Evolutionary conservation across 768 basidiomycete species (phyloP).

Genomic region (Suillus decipiens): DNA sequence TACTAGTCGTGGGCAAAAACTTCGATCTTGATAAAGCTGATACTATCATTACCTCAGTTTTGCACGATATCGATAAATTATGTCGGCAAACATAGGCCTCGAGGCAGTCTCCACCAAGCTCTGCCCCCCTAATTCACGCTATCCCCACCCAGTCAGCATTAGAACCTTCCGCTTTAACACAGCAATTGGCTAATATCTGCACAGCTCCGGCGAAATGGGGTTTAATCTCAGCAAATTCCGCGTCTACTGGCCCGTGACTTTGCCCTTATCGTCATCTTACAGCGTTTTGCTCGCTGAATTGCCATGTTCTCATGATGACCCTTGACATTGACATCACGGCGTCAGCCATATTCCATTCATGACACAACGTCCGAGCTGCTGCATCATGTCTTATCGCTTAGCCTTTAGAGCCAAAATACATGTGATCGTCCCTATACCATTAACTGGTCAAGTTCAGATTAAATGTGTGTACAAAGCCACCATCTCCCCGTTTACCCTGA

Average conservation of each 20-base stretch:
- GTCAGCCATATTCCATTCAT: background rate
- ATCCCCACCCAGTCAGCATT: background rate
- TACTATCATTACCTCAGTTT: background rate
- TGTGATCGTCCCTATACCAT: background rate
- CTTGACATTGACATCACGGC: background rate
- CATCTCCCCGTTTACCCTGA: background rate
- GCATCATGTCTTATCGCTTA: background rate
- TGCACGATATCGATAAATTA: background rate
- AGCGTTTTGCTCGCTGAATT: background rate
- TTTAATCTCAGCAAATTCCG: background rate
- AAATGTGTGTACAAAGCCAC: background rate
- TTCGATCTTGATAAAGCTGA: background rate
- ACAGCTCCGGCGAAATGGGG: background rate
- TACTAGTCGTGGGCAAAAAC: background rate
- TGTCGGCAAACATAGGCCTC: background rate
- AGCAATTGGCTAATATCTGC: background rate
- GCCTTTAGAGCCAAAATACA: background rate
- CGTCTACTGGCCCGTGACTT: background rate
- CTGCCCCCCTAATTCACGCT: background rate
- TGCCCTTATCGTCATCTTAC: background rate
- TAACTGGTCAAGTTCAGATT: background rate
- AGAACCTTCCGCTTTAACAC: background rate
- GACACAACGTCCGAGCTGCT: background rate
- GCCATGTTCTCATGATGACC: conserved; percentile 1
- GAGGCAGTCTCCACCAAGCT: background rate